Base-by-base conservation (phyloP, 2,329 filamentous ascomycete genomes). In the Karstenula rhodostoma region DNA sequence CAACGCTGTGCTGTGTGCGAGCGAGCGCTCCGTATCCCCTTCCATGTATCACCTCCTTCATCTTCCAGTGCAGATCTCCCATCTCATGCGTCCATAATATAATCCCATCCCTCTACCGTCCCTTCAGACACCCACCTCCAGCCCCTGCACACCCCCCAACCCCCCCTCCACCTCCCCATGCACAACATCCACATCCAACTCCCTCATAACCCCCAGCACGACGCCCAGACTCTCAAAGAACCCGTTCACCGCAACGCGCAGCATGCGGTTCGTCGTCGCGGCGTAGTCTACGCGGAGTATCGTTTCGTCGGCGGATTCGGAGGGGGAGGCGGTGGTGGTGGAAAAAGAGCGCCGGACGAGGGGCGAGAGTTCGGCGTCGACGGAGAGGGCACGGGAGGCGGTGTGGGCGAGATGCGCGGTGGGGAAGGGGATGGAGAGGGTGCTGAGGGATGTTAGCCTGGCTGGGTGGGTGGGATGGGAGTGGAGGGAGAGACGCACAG, bases 261-360 rank as follows among this genome's bases (percentile, higher is more conserved):
- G 85, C 94, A 98, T 98, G 68, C 95, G 90, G 76, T 97, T 97
- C 22, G 95, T 98, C 0, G 93, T 93, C 1, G 95, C 95, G 57
- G 85, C 86, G 80, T 98, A 98, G 61, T 90, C 86, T 10, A 92
- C 90, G 61, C 85, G 84, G 51, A 98, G 82, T 4, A 94, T 79
- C 1, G 81, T 68, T 80, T 79, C 37, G 73, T 69, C 60, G 77
- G 75, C 64, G 17, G n/a, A n/a, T n/a, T n/a, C n/a, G n/a, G 67
- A 60, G 15, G 56, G 54, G 44, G 43, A 35, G 52, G n/a, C 7
- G 7, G 17, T 93, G 82, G 43, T 84, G 82, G 66, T 44, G 33
- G 49, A 42, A 22, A 97, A 90, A 1, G 85, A 82, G 59, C 94
- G 89, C 48, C 84, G 86, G 57, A 98, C 94, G 12, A 95, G 86